These are phyloP conservation scores for Phytophthora melonis DNA, from an alignment of 352 stramenopile genomes.

Conservation along the genomic window DNA sequence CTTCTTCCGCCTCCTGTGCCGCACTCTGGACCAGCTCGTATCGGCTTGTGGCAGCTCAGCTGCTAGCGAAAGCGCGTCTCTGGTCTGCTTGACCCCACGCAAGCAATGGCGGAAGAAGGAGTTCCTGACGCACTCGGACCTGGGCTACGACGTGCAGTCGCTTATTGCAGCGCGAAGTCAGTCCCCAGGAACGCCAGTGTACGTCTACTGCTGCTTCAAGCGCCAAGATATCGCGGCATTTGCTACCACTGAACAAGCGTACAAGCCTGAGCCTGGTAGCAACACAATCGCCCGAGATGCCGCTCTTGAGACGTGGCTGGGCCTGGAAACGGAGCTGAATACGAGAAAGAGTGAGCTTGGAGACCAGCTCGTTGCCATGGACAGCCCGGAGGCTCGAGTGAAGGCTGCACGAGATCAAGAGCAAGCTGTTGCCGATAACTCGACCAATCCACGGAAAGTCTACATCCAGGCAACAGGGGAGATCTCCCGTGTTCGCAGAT, in stretches of 20 bases:
- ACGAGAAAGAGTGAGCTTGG: conserved; percentile 19
- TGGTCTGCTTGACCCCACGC: conserved; percentile 60
- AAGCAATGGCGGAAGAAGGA: conserved; percentile 78
- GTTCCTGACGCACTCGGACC: conserved; percentile 50
- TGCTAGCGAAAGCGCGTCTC: conserved; percentile 2
- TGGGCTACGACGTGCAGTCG: conserved; percentile 46
- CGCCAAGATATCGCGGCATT: not conserved
- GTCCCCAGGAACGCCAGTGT: conserved; percentile 33
- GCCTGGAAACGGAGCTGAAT: conserved; percentile 27
- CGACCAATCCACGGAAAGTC: conserved; percentile 8
- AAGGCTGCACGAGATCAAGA: conserved; percentile 30
- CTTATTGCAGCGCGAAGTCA: conserved; percentile 31
- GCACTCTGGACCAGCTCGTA: conserved; percentile 47
- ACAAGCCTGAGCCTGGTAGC: conserved; percentile 4
- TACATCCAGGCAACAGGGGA: conserved; percentile 49
- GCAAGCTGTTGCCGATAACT: conserved; percentile 13
- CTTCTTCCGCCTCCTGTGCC: conserved; percentile 53
- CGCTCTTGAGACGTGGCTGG: conserved; percentile 26
- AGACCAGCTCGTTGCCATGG: conserved; percentile 14
- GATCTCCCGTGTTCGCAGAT: conserved; percentile 51
- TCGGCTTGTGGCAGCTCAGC: conserved; percentile 7
- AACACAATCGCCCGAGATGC: conserved; percentile 7
- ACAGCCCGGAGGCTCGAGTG: conserved; percentile 21
- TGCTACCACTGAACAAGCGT: not conserved
- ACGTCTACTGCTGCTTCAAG: conserved; percentile 55